Evolutionary conservation across 2,329 filamentous ascomycete species (phyloP), one percentile per base, ranked within the genome.

Genomic region (Fusarium robinianum): DNA sequence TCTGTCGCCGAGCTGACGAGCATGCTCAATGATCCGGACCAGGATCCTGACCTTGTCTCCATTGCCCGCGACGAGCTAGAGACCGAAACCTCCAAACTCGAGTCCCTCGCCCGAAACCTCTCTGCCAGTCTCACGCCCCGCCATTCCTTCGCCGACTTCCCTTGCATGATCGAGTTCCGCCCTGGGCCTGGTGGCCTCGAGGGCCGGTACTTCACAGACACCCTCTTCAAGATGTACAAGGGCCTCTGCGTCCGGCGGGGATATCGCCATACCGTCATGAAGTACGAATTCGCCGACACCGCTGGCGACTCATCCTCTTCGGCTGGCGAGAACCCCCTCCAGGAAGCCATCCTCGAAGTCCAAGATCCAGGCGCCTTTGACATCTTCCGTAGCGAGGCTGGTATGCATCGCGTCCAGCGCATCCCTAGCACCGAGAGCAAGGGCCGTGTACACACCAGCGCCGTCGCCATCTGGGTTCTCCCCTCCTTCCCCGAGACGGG

Each of bases 381-480:
- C 48, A 63, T 82, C 2, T 81, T 99, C 60, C 81, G 92, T 49
- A 85, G 85, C 58, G 94, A 99, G 69, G 89, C 92, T 3, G 94
- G 94, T 21, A 94, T 99, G 55, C 94, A 99, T 67, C 83, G 94
- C 18, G 94, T 99, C 0, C 94, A 99, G 73, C 84, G 94, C 17
- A 85, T 99, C 4, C 94, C 94, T 2, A 85, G 85, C 8, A 99
- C 94, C 1, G 94, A 99, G 67, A 88, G 78, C 55, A 92, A 90
- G 64, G 94, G 94, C 2, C 84, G 94, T 18, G 94, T 90, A 11
- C 94, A 99, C 68, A 99, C 94, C 8, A 94, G 88, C 63, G 91
- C 91, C 9, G 92, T 90, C 3, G 90, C 88, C 5, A 88, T 99
- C 1, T 87, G 96, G 78, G 90, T 99, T 2, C 76, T 99, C 19